phyloP scores from a whole-genome alignment of 129 eudicot species.

The Flaveria bidentis region DNA sequence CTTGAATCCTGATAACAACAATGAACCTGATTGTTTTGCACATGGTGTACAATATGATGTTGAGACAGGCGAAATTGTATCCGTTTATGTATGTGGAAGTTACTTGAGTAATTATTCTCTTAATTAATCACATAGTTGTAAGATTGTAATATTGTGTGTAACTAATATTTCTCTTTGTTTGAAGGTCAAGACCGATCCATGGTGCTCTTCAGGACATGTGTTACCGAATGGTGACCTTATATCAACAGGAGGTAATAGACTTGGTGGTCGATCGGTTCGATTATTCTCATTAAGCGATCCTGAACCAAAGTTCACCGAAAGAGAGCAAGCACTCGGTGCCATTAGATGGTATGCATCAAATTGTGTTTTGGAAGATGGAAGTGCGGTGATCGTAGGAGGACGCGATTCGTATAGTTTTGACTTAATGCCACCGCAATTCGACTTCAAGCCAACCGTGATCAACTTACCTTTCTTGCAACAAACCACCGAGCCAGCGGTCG shows the following conservation, averaged over 20 bases:
- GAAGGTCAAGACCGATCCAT: constrained; percentile 61
- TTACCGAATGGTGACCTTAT: constrained; percentile 52
- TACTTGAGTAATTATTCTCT: not conserved
- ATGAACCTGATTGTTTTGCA: constrained; percentile 55
- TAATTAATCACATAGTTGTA: not conserved
- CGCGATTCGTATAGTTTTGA: constrained; percentile 32
- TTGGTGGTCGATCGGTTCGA: constrained; percentile 45
- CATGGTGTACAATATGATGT: constrained; percentile 60
- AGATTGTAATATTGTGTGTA: not conserved
- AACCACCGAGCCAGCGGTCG: constrained; percentile 23
- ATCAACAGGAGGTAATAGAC: constrained; percentile 61
- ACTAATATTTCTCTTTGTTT: not conserved
- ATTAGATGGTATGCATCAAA: constrained; percentile 57
- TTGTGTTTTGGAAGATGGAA: constrained; percentile 28
- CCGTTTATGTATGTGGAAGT: constrained; percentile 40
- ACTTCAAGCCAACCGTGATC: constrained; percentile 16
- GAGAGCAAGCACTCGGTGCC: constrained; percentile 33
- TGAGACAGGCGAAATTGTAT: constrained; percentile 34
- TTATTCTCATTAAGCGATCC: constrained; percentile 16
- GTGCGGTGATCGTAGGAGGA: constrained; percentile 31
- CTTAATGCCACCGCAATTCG: constrained; percentile 17
- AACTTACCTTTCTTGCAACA: constrained; percentile 29
- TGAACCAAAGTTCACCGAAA: constrained; percentile 47
- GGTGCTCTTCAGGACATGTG: constrained; percentile 88
- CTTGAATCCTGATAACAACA: constrained; percentile 21